Conservation (phyloP, 108 stramenopile genomes). For the Aurantiochytrium sp. region DNA sequence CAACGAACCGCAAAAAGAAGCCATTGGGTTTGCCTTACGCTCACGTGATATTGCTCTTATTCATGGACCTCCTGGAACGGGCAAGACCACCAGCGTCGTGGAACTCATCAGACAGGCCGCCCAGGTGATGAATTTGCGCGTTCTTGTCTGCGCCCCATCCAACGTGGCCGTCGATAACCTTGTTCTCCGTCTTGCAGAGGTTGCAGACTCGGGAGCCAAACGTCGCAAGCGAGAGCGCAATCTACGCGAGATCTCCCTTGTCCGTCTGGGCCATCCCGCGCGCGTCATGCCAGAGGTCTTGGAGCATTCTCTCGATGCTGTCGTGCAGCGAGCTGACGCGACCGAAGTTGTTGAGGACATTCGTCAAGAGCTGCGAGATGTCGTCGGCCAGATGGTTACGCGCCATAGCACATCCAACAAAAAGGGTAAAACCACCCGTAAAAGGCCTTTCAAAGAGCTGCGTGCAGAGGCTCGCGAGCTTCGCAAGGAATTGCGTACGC, state of each 20-base stretch:
- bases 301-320: constrained; percentile 77
- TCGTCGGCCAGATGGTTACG: background rate
- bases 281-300: constrained; percentile 66
- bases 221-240: background rate
- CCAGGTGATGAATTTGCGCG: constrained; percentile 50
- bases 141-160: constrained; percentile 91
- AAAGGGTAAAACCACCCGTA: constrained; percentile 18
- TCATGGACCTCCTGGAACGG: constrained; percentile 56
- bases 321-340: constrained; percentile 78
- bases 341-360: constrained; percentile 86
- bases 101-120: constrained; percentile 80
- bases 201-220: background rate
- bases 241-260: constrained; percentile 23
- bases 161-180: constrained; percentile 98
- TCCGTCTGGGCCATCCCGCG: constrained; percentile 90
- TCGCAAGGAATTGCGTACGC: constrained; percentile 64
- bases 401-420: background rate
- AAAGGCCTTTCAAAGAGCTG: constrained; percentile 45
- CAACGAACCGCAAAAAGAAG: background rate
- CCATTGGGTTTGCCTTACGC: background rate
- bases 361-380: constrained; percentile 60
- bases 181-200: constrained; percentile 61
- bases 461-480: constrained; percentile 38
- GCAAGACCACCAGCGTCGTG: constrained; percentile 55
- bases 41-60: constrained; percentile 32